phyloP scores from a whole-genome alignment of 305 asterid genomes.

The Rubia tinctorum region DNA sequence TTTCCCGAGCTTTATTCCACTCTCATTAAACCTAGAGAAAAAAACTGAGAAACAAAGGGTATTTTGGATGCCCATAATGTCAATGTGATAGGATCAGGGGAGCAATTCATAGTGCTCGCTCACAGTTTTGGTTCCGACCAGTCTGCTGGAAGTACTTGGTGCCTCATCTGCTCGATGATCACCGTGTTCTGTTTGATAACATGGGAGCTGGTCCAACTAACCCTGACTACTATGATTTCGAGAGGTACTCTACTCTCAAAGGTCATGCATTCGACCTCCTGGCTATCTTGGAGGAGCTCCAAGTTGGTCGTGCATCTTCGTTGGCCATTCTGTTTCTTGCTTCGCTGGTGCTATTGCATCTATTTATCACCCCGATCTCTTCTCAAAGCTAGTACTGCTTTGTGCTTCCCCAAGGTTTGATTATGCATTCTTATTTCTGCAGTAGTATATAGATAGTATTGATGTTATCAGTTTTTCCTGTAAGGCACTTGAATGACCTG shows the following conservation, averaged over 20 bases:
- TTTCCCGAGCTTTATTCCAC: neutral
- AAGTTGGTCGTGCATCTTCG: neutral
- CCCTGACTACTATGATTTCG: neutral
- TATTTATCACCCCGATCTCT: neutral
- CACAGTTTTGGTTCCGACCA: neutral
- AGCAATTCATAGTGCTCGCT: neutral
- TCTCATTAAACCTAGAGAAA: neutral
- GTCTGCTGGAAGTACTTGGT: neutral
- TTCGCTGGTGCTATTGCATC: neutral
- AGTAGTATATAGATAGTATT: no score
- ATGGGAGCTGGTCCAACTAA: neutral
- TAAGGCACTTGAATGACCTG: constrained; percentile 17
- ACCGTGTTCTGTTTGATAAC: neutral
- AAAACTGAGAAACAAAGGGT: neutral
- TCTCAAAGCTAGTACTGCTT: neutral
- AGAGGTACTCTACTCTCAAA: neutral
- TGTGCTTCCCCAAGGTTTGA: neutral
- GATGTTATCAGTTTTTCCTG: neutral
- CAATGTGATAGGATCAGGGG: neutral
- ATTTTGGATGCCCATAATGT: neutral
- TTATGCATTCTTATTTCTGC: neutral
- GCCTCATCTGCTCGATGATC: neutral
- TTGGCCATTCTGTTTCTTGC: neutral
- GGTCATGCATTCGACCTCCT: neutral
- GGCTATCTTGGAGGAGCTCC: neutral